phyloP scores from a whole-genome alignment of 805 yeast species.

The Wickerhamomyces hampshirensis region DNA sequence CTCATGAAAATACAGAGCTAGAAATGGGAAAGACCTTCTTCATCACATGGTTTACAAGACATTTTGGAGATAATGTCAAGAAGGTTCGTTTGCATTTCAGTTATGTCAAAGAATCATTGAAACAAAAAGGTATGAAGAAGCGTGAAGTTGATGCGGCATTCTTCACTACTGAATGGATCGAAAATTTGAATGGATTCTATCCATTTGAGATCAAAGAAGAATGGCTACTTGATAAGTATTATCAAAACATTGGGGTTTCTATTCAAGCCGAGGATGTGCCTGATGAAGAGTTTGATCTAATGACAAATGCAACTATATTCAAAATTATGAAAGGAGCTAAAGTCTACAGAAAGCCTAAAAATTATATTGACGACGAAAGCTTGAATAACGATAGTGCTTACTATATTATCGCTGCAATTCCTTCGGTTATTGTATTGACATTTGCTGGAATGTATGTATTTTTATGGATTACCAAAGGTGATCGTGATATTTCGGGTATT shows the following conservation, averaged over 20 bases:
- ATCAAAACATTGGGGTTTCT: slow-evolving; percentile 55
- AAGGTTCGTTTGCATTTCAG: slow-evolving; percentile 66
- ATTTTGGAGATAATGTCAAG: slow-evolving; percentile 49
- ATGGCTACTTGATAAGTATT: slow-evolving; percentile 57
- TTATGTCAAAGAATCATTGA: slow-evolving; percentile 50
- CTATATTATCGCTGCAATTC: slow-evolving; percentile 62
- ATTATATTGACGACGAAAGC: slow-evolving; percentile 43
- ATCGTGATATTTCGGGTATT: slow-evolving; percentile 47
- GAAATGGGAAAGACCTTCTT: slow-evolving; percentile 63
- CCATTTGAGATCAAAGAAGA: slow-evolving; percentile 56
- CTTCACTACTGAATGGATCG: slow-evolving; percentile 69
- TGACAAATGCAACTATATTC: slow-evolving; percentile 50
- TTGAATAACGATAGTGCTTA: slow-evolving; percentile 44
- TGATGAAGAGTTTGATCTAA: slow-evolving; percentile 61
- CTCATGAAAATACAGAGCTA: slow-evolving; percentile 55
- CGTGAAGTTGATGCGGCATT: slow-evolving; percentile 44
- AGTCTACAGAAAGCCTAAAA: slow-evolving; percentile 38
- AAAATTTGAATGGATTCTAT: slow-evolving; percentile 53
- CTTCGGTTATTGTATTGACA: slow-evolving; percentile 57
- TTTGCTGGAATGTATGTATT: slow-evolving; percentile 63
- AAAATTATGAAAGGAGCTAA: slow-evolving; percentile 34
- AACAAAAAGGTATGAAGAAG: slow-evolving; percentile 54
- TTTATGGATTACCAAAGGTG: slow-evolving; percentile 48
- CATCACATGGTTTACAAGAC: slow-evolving; percentile 74
- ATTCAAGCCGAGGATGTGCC: slow-evolving; percentile 66